Evolutionary conservation across 23 red algal species (phyloP), one percentile per base, ranked within the genome.

Genomic region (Gracilaria gracilis): DNA sequence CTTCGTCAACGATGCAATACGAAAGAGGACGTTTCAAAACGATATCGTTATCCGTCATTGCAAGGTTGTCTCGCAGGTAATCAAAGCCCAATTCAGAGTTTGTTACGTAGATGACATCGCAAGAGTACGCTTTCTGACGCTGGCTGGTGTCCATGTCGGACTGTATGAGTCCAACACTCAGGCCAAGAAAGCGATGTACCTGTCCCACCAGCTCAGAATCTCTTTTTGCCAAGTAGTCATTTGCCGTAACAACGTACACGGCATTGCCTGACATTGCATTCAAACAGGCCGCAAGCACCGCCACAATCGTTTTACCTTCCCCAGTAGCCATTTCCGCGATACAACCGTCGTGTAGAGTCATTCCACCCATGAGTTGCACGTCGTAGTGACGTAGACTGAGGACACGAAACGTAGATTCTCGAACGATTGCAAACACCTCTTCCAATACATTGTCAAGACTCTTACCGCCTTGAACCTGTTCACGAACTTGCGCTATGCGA

Each of bases 71-170:
- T 20, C 97, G 86, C 31, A 99, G 84, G 46, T 99, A 99, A 75
- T 99, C 97, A 85, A 99, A 99, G 50, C 97, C 97, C 31, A 99
- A 94, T 83, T 99, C 97, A 23, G 90, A 90, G 85, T 99, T 99
- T 6, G 97, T 99, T 17, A 99, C 93, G 59, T 99, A 99, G 36
- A 83, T 95, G 19, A 99, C 42, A 82, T 96, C 94, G 58, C 87
- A 87, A 13, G 64, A 75, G 72, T 99, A 99, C 19, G 94, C 94
- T 2, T 33, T 36, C 9, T 81, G 91, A 19, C 93, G 81, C 44
- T 96, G 88, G 12, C n/a, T 59, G 1, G 85, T 71, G 0, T 46
- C 58, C 69, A 67, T 86, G 25, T 49, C 75, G 24, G 90, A 35
- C 33, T 93, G 90, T 53, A 99, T 87, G 20, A 94, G 72, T 20